Evolutionary conservation across 176 grass and related monocot genomes (phyloP), one percentile per base, ranked within the genome.

Genomic region (Oryza punctata): DNA sequence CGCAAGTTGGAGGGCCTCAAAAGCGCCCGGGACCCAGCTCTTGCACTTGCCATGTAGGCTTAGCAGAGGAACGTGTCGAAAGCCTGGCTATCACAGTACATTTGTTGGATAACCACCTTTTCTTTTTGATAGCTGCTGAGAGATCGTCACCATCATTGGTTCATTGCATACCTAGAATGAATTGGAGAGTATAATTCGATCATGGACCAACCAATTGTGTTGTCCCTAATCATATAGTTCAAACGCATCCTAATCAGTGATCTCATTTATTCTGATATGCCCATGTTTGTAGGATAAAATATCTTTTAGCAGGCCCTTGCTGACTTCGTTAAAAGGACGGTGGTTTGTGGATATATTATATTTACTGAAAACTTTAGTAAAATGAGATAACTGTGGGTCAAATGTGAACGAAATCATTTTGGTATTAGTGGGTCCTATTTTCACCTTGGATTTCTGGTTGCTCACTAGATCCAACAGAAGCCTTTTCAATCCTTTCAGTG

Each of bases 31-130:
- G 80, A 68, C 84, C 80, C 91, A 84, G 38, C 80, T 38, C 43
- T 63, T 78, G 52, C 70, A 81, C 72, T 81, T 81, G 81, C 54
- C 86, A 87, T 73, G 86, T 65, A 77, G 54, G 18, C 82, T 13
- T 84, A 78, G 75, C 75, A 70, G 24, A 7, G 76, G 45, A 46
- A 85, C 89, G 85, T 88, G 89, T 91, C 89, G 81, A 88, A 84
- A 81, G 81, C 82, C 30, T 68, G 89, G 75, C 50, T 63, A 64
- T 72, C 81, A 11, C 3, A 65, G 65, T 35, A 77, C 44, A 70
- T 57, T 70, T 54, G 32, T 52, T 74, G 72, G 82, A 72, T 67
- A 67, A 84, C 14, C n/a, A 49, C 75, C 54, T 87, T 80, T 57
- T 38, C 28, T 81, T 79, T 88, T 81, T 80, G 74, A 54, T 80